phyloP scores from a whole-genome alignment of 306 rosid genomes.

The Vigna reflexopilosa region DNA sequence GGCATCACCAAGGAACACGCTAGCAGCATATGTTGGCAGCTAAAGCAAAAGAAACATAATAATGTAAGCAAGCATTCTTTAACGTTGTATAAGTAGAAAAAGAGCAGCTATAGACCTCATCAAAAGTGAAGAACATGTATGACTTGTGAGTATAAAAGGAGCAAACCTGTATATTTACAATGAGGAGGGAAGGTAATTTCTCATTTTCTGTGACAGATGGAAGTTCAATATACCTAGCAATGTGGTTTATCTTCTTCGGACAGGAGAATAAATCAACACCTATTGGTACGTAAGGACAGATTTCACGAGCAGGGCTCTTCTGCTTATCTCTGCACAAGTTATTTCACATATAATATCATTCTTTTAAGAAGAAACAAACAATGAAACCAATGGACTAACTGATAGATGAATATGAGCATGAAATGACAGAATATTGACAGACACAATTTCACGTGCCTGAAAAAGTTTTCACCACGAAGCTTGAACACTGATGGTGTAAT shows the following conservation, averaged over 20 bases:
- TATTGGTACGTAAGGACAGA: constrained; percentile 78
- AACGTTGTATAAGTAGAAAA: constrained; percentile 11
- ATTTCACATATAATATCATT: constrained; percentile 31
- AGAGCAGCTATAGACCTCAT: constrained; percentile 21
- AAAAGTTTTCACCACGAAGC: constrained; percentile 81
- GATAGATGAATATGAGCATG: constrained; percentile 10
- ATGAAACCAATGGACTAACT: neutral
- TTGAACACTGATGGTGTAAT: constrained; percentile 78
- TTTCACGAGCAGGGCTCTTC: constrained; percentile 69
- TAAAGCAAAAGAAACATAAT: constrained; percentile 42
- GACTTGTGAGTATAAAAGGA: neutral
- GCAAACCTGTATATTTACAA: constrained; percentile 88
- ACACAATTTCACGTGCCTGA: constrained; percentile 64
- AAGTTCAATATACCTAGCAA: constrained; percentile 89
- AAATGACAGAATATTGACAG: neutral
- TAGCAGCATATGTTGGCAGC: constrained; percentile 88
- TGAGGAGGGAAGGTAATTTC: constrained; percentile 72
- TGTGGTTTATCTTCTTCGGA: constrained; percentile 75
- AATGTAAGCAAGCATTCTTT: neutral
- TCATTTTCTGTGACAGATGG: constrained; percentile 62
- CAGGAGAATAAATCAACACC: constrained; percentile 81
- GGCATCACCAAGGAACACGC: constrained; percentile 75
- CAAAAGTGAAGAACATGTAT: neutral
- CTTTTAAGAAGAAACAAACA: neutral
- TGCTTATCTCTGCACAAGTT: constrained; percentile 69